Evolutionary conservation across 2,329 filamentous ascomycete species (phyloP), one percentile per base, ranked within the genome.

Genomic region (Plenodomus biglobosus): DNA sequence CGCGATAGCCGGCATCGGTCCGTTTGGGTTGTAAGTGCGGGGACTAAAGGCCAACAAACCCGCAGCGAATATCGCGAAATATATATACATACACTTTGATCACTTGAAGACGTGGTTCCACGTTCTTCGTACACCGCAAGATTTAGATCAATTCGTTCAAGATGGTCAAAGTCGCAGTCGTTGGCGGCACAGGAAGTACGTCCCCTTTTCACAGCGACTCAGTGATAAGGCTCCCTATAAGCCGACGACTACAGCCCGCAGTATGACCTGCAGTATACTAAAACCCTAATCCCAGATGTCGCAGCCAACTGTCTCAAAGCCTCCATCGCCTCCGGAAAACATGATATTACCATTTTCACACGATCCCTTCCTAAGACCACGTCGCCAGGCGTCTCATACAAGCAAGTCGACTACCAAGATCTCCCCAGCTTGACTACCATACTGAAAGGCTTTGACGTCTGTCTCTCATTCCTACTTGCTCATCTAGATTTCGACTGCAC

Each of bases 271-370:
- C 39, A 18, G 8, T 8, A 19, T n/a, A 17, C 30, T 13, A 30
- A 17, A 43, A 38, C 4, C 32, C 17, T n/a, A 27, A 19, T 2
- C 13, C 11, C 38, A 83, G 80, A 80, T 46, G 76, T 85, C 39
- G 78, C 76, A 2, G 72, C 68, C 36, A 80, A 82, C 58, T 60
- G 84, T 8, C 65, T 83, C 18, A 79, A 83, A 48, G 72, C 66
- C 3, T 69, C 83, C 0, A 57, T 80, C 2, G 74, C 74, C 2
- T 70, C 71, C 3, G 71, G 73, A 8, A 81, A 77, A 44, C 81
- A 85, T 47, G 70, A 81, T 0, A 78, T 85, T 38, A 64, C 73
- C 0, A 69, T 84, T 17, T 62, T 85, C 1, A 78, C 74, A 1
- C 72, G 81, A 53, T 76, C 72, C 40, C 46, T 53, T 1, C 52